Conservation (phyloP, 495 filamentous ascomycete species). For the Xylaria grammica region DNA sequence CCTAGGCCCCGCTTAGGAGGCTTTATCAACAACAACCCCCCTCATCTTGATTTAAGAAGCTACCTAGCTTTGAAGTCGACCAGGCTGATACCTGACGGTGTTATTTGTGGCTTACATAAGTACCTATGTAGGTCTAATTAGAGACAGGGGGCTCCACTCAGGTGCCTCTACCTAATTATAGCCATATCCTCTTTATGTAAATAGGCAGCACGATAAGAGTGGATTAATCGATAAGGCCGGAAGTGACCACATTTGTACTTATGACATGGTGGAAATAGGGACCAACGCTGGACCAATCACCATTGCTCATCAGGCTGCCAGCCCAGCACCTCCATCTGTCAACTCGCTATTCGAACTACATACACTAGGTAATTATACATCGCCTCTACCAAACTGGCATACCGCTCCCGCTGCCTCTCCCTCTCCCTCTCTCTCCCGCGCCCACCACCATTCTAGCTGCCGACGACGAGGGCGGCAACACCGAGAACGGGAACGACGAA, state of each 20-base stretch:
- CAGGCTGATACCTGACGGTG: too few species aligned
- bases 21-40: too few species aligned
- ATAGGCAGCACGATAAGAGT: background rate
- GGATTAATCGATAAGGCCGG: constrained; percentile 9
- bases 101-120: too few species aligned
- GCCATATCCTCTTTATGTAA: background rate
- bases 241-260: constrained; percentile 21
- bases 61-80: too few species aligned
- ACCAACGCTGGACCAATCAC: background rate
- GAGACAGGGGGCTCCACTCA: too few species aligned
- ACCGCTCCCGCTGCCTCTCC: constrained; percentile 14
- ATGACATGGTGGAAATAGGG: constrained; percentile 14
- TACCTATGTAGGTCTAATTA: too few species aligned
- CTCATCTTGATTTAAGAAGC: too few species aligned
- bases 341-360: constrained; percentile 13
- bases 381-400: background rate
- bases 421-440: background rate
- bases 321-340: constrained; percentile 19
- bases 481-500: background rate
- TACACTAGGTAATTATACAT: background rate
- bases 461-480: background rate
- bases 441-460: background rate
- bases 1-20: too few species aligned
- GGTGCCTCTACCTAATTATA: too few species aligned
- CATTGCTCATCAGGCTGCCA: constrained; percentile 10